Base-by-base conservation (phyloP, 179 eudicot genomes). In the Silene coronaria region DNA sequence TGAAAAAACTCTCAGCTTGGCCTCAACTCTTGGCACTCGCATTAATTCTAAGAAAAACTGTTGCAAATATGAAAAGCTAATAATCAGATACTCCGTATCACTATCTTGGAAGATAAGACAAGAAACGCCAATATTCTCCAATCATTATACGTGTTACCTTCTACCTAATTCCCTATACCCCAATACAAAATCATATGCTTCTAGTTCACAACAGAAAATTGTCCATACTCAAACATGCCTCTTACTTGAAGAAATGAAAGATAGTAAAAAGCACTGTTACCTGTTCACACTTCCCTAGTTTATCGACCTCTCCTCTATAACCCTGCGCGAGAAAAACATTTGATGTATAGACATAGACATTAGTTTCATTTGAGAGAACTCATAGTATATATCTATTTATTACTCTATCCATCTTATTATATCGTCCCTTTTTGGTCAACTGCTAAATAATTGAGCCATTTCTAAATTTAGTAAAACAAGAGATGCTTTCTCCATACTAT, bases 11-110 rank as follows among this genome's bases (percentile, higher is more conserved):
- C 94, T 81, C 36, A 94, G 89, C 84, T 94, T 94, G 59, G 91
- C 84, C 75, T 92, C 96, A 71, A 87, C 87, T 51, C 98, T 85
- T 59, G 97, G 98, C 26, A 94, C 94, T 84, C 82, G 87, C 98
- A 94, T 91, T 72, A 94, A 81, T 82, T 92, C 93, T 81, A 94
- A 64, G 68, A 94, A 91, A 81, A 91, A 90, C 98, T 94, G 91
- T 38, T 36, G 63, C 7, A 67, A 38, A 78, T 70, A 80, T 14
- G 74, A 64, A 77, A 67, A 71, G 75, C 32, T 32, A 32, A 74
- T 10, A 26, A 42, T 28, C 8, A 70, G 55, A 74, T 75, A 42
- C 21, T 17, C 22, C 13, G 22, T 55, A 55, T 28, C 16, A 73
- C 3, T 48, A 19, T 27, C 8, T 3, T 7, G 7, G n/a, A 22